These are phyloP conservation scores for Phaseolus coccineus DNA, from an alignment of 331 rosid genomes.

Conservation along the genomic window DNA sequence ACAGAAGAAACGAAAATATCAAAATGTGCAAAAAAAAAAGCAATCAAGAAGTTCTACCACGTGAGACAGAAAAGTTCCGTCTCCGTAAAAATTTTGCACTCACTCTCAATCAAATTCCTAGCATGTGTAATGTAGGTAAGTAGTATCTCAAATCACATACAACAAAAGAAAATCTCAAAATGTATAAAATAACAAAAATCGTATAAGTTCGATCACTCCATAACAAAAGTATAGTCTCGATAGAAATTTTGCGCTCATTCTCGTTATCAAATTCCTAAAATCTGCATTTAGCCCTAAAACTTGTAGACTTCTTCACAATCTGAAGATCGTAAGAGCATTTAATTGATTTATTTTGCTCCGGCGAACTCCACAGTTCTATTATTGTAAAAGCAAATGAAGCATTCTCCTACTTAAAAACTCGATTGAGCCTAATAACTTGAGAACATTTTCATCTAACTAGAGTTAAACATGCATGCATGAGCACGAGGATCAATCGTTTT, in stretches of 20 bases:
- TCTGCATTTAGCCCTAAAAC: slow-evolving; percentile 23
- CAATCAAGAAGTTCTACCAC: not conserved
- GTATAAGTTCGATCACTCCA: not conserved
- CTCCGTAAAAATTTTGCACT: not conserved
- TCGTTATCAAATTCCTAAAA: not conserved
- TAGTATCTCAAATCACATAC: not conserved
- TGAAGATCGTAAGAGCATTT: slow-evolving; percentile 25
- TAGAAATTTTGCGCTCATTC: not conserved
- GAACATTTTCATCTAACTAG: not conserved
- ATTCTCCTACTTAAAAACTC: slow-evolving; percentile 6
- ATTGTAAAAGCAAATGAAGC: slow-evolving; percentile 15
- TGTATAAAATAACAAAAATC: not conserved
- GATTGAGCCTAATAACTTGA: not conserved
- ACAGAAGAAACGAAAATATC: slow-evolving; percentile 13
- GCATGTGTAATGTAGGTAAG: not conserved
- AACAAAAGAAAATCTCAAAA: slow-evolving; percentile 23
- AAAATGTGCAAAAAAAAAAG: not conserved
- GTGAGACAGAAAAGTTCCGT: not conserved
- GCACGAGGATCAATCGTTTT: not conserved
- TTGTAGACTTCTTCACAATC: not conserved
- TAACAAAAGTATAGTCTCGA: slow-evolving; percentile 11
- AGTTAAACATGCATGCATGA: not conserved
- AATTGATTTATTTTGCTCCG: not conserved
- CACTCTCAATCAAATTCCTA: slow-evolving; percentile 5
- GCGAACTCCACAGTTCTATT: not conserved